These are phyloP conservation scores for Neoboletus subvelutipes DNA, from an alignment of 768 basidiomycete genomes.

Conservation along the genomic window DNA sequence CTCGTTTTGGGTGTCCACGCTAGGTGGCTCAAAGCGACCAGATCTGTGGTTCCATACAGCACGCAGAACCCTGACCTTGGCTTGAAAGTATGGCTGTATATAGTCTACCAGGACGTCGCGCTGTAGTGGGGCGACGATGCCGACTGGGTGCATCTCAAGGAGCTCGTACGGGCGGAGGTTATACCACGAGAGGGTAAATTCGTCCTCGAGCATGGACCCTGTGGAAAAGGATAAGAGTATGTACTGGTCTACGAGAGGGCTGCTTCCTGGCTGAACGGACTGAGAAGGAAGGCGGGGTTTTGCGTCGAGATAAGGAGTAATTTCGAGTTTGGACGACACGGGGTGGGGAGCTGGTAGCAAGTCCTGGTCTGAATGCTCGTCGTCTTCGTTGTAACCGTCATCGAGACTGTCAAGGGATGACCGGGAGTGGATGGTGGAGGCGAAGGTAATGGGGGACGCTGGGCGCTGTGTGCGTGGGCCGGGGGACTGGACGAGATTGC, in stretches of 20 bases:
- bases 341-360: conserved; percentile 3
- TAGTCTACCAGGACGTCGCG: conserved; percentile 43
- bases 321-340: neutral
- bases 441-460: conserved; percentile 71
- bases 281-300: conserved; percentile 14
- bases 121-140: conserved; percentile 43
- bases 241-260: conserved; percentile 38
- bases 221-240: conserved; percentile 66
- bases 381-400: conserved; percentile 33
- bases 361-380: conserved; percentile 33
- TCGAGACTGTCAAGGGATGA: conserved; percentile 27
- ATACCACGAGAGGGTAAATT: conserved; percentile 57
- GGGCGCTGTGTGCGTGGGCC: conserved; percentile 38
- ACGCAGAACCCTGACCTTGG: conserved; percentile 51
- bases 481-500: conserved; percentile 40
- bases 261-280: conserved; percentile 1
- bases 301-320: conserved; percentile 10
- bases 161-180: conserved; percentile 61
- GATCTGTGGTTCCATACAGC: conserved; percentile 37
- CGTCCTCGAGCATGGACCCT: conserved; percentile 69
- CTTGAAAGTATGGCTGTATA: conserved; percentile 58
- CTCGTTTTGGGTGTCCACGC: neutral
- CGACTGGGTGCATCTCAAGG: conserved; percentile 60
- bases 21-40: conserved; percentile 28
- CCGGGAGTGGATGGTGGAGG: conserved; percentile 26